Evolutionary conservation across 2,329 filamentous ascomycete species (phyloP).

Genomic region (Fusarium sororula): DNA sequence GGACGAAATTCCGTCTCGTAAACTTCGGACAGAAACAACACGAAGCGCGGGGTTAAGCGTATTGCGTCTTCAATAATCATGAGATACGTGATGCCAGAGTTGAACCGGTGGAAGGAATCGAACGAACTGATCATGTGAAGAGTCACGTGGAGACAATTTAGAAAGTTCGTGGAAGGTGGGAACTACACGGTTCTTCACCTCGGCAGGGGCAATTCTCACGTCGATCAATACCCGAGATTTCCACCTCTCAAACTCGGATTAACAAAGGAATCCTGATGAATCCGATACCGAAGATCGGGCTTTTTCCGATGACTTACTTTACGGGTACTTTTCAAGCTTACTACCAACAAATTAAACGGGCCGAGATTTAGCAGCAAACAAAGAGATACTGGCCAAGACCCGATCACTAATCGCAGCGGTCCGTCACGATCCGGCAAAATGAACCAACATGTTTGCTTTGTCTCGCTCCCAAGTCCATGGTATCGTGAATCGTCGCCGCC

Average conservation of each 20-base stretch:
- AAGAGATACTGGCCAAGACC: constrained; percentile 10
- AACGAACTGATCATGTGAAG: not conserved
- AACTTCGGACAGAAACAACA: not conserved
- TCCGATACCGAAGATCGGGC: not conserved
- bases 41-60: not conserved
- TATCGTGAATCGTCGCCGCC: constrained; percentile 8
- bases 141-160: not conserved
- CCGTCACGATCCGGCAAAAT: not conserved
- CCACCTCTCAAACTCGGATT: not conserved
- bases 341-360: constrained; percentile 1
- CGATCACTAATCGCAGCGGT: constrained; percentile 1
- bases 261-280: not conserved
- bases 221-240: not conserved
- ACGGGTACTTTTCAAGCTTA: not conserved
- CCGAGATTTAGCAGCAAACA: constrained; percentile 22
- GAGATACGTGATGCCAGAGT: not conserved
- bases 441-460: constrained; percentile 13
- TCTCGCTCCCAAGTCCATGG: constrained; percentile 14
- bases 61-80: not conserved
- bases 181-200: not conserved
- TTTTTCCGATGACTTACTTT: not conserved
- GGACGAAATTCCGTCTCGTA: constrained; percentile 30
- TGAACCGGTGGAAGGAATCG: not conserved
- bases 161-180: not conserved
- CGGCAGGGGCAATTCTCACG: not conserved